These are phyloP conservation scores for Plasmodium reichenowi DNA, from an alignment of 169 alveolate genomes.

Conservation along the genomic window DNA sequence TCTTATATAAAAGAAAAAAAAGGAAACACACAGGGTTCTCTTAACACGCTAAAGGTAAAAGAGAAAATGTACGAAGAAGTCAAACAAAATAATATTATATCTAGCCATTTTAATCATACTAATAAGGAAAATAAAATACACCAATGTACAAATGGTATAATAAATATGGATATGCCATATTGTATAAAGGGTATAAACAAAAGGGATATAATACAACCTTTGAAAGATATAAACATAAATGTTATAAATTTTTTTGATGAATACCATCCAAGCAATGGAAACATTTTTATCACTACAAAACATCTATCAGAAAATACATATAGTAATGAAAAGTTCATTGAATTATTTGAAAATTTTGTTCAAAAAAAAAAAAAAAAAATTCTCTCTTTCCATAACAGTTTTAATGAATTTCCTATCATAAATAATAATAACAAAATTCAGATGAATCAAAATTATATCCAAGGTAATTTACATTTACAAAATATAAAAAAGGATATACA, in stretches of 20 bases:
- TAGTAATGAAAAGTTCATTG: slow-evolving; percentile 7
- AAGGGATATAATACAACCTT: neutral
- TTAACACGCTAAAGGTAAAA: too few relatives aligned
- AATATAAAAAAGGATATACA: neutral
- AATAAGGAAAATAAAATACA: too few relatives aligned
- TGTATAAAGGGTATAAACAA: neutral
- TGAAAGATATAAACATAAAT: too few relatives aligned
- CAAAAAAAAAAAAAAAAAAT: slow-evolving; percentile 50
- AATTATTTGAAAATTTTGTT: slow-evolving; percentile 36
- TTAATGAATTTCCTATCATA: neutral
- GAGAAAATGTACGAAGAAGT: too few relatives aligned
- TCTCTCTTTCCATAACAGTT: neutral
- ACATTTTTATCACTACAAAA: too few relatives aligned
- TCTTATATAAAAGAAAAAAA: too few relatives aligned
- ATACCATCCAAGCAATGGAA: too few relatives aligned
- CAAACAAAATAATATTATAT: too few relatives aligned
- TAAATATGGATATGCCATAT: too few relatives aligned
- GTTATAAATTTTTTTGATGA: too few relatives aligned
- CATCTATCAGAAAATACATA: neutral
- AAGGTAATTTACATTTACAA: neutral
- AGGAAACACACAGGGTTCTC: too few relatives aligned
- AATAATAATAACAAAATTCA: neutral
- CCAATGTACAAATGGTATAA: neutral
- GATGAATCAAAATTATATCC: neutral
- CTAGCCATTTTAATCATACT: too few relatives aligned